These are phyloP conservation scores for Terana coerulea DNA, from an alignment of 768 basidiomycete genomes.

Conservation along the genomic window DNA sequence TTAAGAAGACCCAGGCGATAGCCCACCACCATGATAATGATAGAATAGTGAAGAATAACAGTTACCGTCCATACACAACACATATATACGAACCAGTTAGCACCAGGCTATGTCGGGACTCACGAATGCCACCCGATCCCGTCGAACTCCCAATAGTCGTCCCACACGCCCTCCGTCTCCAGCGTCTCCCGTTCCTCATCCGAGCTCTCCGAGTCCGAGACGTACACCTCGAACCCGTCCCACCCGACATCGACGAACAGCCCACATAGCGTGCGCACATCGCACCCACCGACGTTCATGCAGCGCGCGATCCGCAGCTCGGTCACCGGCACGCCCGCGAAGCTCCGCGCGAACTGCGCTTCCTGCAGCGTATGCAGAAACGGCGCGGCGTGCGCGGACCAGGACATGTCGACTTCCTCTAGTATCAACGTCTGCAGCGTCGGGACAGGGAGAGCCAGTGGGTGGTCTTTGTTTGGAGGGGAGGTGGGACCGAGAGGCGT, in stretches of 20 bases:
- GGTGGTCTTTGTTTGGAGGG: not conserved
- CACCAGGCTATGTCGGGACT: too few relatives aligned
- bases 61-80: too few relatives aligned
- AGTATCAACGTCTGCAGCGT: conserved; percentile 4
- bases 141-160: conserved; percentile 1
- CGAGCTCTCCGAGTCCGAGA: not conserved
- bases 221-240: conserved; percentile 10
- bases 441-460: not conserved
- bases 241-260: conserved; percentile 11
- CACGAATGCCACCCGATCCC: conserved; percentile 4
- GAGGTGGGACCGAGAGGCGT: not conserved
- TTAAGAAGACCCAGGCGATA: too few relatives aligned
- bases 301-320: conserved; percentile 7
- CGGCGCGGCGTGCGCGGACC: conserved; percentile 1
- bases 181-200: not conserved
- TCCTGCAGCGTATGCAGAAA: conserved; percentile 12
- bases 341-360: conserved; percentile 10
- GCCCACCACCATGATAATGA: too few relatives aligned
- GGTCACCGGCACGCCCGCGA: not conserved
- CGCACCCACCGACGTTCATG: conserved; percentile 2
- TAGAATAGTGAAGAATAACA: too few relatives aligned
- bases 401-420: conserved; percentile 10
- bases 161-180: not conserved
- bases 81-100: too few relatives aligned
- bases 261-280: conserved; percentile 4